A percentile compares a stretch with the other conserved stretches of the same genome.
These are phyloP conservation scores for Garcia nutans DNA, from an alignment of 345 rosid genomes.

Conservation along the genomic window DNA sequence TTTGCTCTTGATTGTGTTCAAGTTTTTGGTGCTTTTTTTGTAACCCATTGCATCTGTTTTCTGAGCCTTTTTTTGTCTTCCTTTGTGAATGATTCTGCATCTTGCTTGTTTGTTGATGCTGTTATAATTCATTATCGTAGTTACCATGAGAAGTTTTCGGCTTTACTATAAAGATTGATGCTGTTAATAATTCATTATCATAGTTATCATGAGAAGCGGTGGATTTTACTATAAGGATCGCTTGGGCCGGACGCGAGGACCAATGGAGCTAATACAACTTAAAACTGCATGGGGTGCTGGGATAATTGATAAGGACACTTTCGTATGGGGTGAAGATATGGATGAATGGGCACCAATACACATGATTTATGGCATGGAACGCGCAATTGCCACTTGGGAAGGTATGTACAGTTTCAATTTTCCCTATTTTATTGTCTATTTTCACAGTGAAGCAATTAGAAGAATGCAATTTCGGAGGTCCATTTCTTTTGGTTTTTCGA, in stretches of 20 bases:
- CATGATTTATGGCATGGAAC: conserved; percentile 91
- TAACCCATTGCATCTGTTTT: background rate
- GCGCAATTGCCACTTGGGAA: conserved; percentile 95
- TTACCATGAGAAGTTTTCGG: conserved; percentile 79
- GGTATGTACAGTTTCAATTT: conserved; percentile 40
- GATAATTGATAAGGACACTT: conserved; percentile 84
- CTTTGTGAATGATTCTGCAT: too few relatives aligned
- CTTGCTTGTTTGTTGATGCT: background rate
- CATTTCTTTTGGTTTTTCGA: background rate
- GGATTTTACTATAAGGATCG: conserved; percentile 93
- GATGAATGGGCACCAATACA: conserved; percentile 97
- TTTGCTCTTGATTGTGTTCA: background rate
- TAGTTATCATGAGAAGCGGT: conserved; percentile 83
- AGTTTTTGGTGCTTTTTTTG: too few relatives aligned
- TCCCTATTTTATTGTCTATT: background rate
- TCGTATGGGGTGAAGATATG: conserved; percentile 91
- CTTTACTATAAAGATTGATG: conserved; percentile 71
- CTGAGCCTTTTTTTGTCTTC: background rate
- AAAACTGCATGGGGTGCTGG: conserved; percentile 94
- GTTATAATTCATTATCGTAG: conserved; percentile 30
- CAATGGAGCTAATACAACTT: conserved; percentile 77
- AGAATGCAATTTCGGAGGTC: background rate
- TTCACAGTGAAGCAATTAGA: background rate
- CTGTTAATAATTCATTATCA: conserved; percentile 1
- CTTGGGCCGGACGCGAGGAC: conserved; percentile 87